phyloP scores from a whole-genome alignment of 768 basidiomycete species.

The Kwoniella europaea region DNA sequence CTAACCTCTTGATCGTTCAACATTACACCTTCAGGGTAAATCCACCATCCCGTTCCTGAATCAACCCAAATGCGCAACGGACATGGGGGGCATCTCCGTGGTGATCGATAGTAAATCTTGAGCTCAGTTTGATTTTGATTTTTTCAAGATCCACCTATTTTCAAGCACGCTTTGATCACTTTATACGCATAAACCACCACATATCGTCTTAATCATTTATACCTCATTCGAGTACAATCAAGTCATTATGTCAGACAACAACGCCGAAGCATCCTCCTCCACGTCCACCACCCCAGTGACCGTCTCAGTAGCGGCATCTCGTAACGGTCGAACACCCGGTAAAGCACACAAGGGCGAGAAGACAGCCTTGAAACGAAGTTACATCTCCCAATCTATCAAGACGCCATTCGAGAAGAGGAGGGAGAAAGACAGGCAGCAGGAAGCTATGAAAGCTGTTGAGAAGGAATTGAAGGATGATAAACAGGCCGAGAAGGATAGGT shows the following conservation, averaged over 20 bases:
- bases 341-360: slow-evolving; percentile 47
- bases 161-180: neutral
- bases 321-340: slow-evolving; percentile 41
- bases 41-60: neutral
- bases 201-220: no score
- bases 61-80: neutral
- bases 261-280: slow-evolving; percentile 27
- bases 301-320: slow-evolving; percentile 34
- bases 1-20: neutral
- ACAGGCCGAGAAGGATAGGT: slow-evolving; percentile 47
- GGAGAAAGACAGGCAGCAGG: slow-evolving; percentile 38
- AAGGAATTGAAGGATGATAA: slow-evolving; percentile 55
- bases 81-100: neutral
- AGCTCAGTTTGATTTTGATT: neutral
- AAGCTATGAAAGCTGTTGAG: slow-evolving; percentile 51
- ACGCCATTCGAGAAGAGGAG: slow-evolving; percentile 45
- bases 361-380: slow-evolving; percentile 41
- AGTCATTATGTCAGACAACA: slow-evolving; percentile 19
- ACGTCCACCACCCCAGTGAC: slow-evolving; percentile 27
- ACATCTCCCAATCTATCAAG: slow-evolving; percentile 48
- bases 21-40: neutral
- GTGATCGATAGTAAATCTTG: neutral
- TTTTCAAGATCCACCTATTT: no score
- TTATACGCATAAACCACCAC: neutral
- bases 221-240: neutral